phyloP scores from a whole-genome alignment of 208 protist genomes.

The Crithidia expoeki region DNA sequence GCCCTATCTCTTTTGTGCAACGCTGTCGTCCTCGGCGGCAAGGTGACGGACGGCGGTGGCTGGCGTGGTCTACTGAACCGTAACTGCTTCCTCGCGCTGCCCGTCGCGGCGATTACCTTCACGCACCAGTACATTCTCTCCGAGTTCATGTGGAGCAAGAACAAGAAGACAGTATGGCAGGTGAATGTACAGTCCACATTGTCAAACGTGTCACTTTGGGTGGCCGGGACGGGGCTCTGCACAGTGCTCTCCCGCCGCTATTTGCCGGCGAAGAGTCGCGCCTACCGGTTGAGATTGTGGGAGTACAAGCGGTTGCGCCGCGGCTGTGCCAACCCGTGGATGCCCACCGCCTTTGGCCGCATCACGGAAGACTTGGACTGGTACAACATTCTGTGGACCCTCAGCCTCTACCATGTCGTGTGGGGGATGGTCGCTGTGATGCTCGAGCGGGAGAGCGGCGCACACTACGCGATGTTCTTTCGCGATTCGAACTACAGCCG shows the following conservation, averaged over 20 bases:
- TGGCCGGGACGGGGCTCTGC: conserved; percentile 39
- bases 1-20: conserved; percentile 71
- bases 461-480: conserved; percentile 88
- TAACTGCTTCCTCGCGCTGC: conserved; percentile 65
- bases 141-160: conserved; percentile 86
- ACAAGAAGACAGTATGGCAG: conserved; percentile 72
- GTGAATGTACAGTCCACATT: conserved; percentile 71
- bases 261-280: conserved; percentile 42
- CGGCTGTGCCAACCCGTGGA: conserved; percentile 63
- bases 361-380: conserved; percentile 82
- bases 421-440: conserved; percentile 76
- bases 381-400: conserved; percentile 75
- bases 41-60: conserved; percentile 53
- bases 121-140: conserved; percentile 84
- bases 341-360: conserved; percentile 66
- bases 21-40: conserved; percentile 46
- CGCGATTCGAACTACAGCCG: conserved; percentile 63
- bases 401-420: conserved; percentile 73
- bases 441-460: conserved; percentile 66
- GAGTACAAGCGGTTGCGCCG: conserved; percentile 73
- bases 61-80: conserved; percentile 67
- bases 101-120: conserved; percentile 73
- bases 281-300: conserved; percentile 82
- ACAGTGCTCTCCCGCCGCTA: conserved; percentile 57
- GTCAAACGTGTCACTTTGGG: conserved; percentile 67